These are phyloP conservation scores for Penicillium verrucosum DNA, from an alignment of 2,329 filamentous ascomycete genomes.

Conservation along the genomic window DNA sequence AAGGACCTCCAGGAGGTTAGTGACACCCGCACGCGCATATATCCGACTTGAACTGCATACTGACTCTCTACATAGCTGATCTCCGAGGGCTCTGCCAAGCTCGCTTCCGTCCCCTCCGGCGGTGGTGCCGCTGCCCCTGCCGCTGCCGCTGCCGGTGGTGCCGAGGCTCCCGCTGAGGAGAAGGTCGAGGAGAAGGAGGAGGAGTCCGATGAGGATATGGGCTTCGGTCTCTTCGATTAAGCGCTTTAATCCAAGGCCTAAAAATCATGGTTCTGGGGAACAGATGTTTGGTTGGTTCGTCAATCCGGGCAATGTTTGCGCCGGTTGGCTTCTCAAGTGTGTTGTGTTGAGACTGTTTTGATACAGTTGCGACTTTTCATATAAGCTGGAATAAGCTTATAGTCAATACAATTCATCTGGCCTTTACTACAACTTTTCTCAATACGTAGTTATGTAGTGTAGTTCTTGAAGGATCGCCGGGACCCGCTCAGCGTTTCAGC, in stretches of 20 bases:
- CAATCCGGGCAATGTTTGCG: conserved; percentile 29
- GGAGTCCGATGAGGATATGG: conserved; percentile 73
- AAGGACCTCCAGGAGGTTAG: conserved; percentile 83
- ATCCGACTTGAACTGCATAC: conserved; percentile 10
- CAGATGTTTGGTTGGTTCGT: conserved; percentile 33
- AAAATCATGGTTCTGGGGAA: conserved; percentile 66
- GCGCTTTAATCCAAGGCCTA: conserved; percentile 28
- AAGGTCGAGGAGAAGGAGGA: conserved; percentile 75
- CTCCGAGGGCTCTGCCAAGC: conserved; percentile 82
- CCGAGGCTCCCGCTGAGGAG: conserved; percentile 64
- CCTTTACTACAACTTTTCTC: conserved; percentile 19
- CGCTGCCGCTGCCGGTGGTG: conserved; percentile 64
- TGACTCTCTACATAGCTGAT: conserved; percentile 65
- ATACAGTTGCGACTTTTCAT: conserved; percentile 39
- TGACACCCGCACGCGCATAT: conserved; percentile 1
- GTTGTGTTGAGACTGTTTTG: conserved; percentile 32
- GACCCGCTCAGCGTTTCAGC: background rate
- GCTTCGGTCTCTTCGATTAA: conserved; percentile 69
- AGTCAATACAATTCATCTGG: conserved; percentile 38
- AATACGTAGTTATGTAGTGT: background rate
- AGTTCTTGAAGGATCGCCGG: background rate
- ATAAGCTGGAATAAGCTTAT: conserved; percentile 33
- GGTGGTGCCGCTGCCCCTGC: conserved; percentile 54
- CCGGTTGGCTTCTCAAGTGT: conserved; percentile 30
- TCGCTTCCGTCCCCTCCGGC: conserved; percentile 94